These are phyloP conservation scores for Boletus rubroflammeus DNA, from an alignment of 768 basidiomycete species.

Conservation along the genomic window DNA sequence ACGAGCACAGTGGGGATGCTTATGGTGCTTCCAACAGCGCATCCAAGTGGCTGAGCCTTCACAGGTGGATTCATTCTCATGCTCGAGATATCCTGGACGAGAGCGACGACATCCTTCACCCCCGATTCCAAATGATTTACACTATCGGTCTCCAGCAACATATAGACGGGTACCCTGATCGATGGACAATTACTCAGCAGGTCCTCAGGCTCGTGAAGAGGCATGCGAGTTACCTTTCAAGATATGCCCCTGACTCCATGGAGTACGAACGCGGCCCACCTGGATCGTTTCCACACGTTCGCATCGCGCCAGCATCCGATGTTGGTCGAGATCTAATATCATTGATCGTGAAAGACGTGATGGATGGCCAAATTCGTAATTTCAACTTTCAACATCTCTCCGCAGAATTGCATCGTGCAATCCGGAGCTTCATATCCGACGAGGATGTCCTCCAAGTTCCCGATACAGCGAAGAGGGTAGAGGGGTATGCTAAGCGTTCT, in stretches of 20 bases:
- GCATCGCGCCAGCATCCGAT: not conserved
- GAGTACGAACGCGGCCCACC: not conserved
- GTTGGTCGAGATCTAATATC: not conserved
- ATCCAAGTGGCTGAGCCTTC: constrained; percentile 13
- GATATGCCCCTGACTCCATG: not conserved
- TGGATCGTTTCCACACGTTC: constrained; percentile 10
- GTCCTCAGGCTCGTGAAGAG: constrained; percentile 15
- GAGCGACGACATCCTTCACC: constrained; percentile 23
- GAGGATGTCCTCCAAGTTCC: not conserved
- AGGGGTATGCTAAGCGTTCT: not conserved
- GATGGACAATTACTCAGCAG: constrained; percentile 31
- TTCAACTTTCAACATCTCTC: constrained; percentile 6
- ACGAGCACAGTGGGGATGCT: not conserved
- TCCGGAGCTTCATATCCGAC: constrained; percentile 14
- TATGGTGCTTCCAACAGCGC: not conserved
- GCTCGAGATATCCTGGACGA: constrained; percentile 20
- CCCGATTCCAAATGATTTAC: constrained; percentile 18
- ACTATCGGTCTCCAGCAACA: constrained; percentile 20
- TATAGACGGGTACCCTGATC: constrained; percentile 25
- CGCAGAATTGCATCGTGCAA: not conserved
- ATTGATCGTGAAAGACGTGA: constrained; percentile 1
- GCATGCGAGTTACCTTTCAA: not conserved
- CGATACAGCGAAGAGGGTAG: not conserved
- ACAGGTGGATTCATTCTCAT: constrained; percentile 14
- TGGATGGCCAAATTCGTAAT: constrained; percentile 7